Base-by-base conservation (phyloP, 139 green algal genomes). In the Zygnema cylindricum region DNA sequence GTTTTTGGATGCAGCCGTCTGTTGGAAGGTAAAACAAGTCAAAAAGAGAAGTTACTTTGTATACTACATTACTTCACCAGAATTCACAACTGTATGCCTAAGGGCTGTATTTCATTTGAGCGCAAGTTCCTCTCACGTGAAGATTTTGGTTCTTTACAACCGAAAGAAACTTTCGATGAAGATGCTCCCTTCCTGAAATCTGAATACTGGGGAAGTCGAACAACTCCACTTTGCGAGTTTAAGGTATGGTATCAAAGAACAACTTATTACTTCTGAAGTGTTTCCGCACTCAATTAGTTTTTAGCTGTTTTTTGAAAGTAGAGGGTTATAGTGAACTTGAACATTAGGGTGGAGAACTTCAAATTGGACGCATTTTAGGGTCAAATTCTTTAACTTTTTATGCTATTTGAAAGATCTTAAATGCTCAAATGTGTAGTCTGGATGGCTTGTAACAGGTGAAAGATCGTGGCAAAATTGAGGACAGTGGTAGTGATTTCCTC, bases 21-120 rank as follows among this genome's bases (percentile, higher is more conserved):
- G 21, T 83, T 73, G 32, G 76, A 38, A 35, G 79, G 79, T 0
- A 35, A 54, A 1, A 33, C 79, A 0, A 21, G 36, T 21, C 83
- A 88, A 22, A 49, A 75, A 21, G 85, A 36, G 36, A 90, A 90
- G 85, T 36, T 90, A 78, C 79, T 55, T 2, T 90, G 85, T 36
- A 32, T 90, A 30, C 35, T 90, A 38, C 79, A 90, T 36, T 90
- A 90, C 77, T 90, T 90, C 77, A 22, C n/a, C 77, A 33, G 85
- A 2, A 55, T 90, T 11, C 32, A 32, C 54, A 38, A 54, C 22
- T 36, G 22, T 23, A 88, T 81, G 25, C 85, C 85, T 3, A 40
- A 32, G 33, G 85, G 85, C n/a, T 21, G 38, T 55, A 78, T 90
- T 33, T 88, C 85, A 35, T 90, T 76, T 43, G 85, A 90, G 43